These are phyloP conservation scores for Lenwebbia sp. DNA, from an alignment of 345 rosid species.

Conservation along the genomic window DNA sequence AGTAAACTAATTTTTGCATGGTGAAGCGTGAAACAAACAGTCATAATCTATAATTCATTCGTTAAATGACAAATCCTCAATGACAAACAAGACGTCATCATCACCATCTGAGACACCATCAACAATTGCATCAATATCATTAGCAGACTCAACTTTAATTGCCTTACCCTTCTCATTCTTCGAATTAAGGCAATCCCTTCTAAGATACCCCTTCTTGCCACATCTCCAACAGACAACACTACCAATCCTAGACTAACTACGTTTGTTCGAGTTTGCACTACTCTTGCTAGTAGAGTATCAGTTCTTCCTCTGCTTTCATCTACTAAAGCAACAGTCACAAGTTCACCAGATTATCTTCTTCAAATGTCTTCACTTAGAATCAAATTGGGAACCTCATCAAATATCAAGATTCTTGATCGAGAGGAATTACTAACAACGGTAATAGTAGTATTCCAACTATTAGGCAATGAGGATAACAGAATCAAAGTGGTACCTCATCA, in stretches of 20 bases:
- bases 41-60: accelerated
- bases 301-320: background rate
- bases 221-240: background rate
- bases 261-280: background rate
- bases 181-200: background rate
- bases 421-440: background rate
- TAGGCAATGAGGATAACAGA: too few relatives aligned
- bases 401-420: background rate
- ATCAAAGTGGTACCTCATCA: too few relatives aligned
- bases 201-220: background rate
- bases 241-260: background rate
- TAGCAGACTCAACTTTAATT: background rate
- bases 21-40: accelerated
- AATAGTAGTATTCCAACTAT: too few relatives aligned
- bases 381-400: background rate
- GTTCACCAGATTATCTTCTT: background rate
- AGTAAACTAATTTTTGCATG: background rate
- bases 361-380: background rate
- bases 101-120: background rate
- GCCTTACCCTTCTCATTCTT: background rate
- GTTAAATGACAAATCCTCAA: background rate
- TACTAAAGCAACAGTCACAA: background rate
- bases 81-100: background rate
- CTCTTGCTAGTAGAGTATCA: background rate
- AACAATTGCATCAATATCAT: background rate